phyloP scores from a whole-genome alignment of 495 filamentous ascomycete genomes.

The Podospora sp. region DNA sequence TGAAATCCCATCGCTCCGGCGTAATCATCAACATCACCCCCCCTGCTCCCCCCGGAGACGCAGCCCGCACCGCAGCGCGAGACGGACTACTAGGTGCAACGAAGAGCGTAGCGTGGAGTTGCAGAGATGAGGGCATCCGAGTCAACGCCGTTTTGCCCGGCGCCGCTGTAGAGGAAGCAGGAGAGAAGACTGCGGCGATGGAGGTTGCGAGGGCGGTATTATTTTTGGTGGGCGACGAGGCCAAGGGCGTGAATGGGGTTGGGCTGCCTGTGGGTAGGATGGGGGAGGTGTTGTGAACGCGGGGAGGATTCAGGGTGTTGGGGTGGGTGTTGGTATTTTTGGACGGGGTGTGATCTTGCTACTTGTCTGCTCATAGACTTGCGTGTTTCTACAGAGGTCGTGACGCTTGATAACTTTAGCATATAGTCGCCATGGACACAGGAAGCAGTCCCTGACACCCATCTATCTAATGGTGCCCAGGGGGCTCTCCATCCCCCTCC shows the following conservation, averaged over 20 bases:
- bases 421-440: no score
- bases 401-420: no score
- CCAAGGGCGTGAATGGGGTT: constrained; percentile 40
- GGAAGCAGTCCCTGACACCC: no score
- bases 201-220: constrained; percentile 43
- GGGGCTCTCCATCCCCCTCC: no score
- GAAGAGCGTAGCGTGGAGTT: constrained; percentile 50
- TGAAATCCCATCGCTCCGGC: constrained; percentile 38
- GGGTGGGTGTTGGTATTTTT: no score
- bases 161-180: constrained; percentile 12
- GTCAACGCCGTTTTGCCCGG: constrained; percentile 34
- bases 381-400: no score
- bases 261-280: constrained; percentile 42
- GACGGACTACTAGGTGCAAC: constrained; percentile 46
- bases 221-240: constrained; percentile 42
- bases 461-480: no score
- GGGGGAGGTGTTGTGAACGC: constrained; percentile 21
- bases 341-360: no score
- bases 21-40: constrained; percentile 46
- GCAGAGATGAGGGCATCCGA: constrained; percentile 39
- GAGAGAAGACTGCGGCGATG: constrained; percentile 30
- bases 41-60: constrained; percentile 43
- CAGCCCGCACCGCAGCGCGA: constrained; percentile 46
- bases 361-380: no score
- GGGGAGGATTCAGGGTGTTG: background rate